Evolutionary conservation across 2,329 filamentous ascomycete species (phyloP), one percentile per base, ranked within the genome.

Genomic region (Neonectria punicea): DNA sequence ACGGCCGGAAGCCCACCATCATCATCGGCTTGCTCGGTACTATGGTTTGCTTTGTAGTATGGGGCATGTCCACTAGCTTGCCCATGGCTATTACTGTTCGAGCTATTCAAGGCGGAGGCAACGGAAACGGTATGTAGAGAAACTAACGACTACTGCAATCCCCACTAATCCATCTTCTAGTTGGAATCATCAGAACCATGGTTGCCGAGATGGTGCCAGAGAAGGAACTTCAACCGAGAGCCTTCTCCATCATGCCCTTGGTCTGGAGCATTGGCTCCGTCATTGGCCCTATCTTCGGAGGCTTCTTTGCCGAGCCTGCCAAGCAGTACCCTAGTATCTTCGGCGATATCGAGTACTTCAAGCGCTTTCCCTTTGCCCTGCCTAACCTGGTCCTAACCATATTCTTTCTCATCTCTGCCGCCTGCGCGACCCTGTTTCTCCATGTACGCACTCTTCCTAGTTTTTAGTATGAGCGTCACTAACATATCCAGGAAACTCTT

Each of bases 161-260:
- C 7, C 13, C 11, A n/a, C 56, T 68, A 28, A 66, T 56, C 14
- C n/a, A 49, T n/a, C 36, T 6, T 25, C 14, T 44, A 90, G 91
- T 95, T n/a, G 92, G 96, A 1, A 98, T 98, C 67, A 91, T 98
- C 68, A 84, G 94, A 69, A 97, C 93, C 16, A 93, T 96, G 82
- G 94, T 98, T 2, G 95, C 95, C 0, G 95, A 98, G 78, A 90
- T 98, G 86, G 94, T 97, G 2, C 92, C 93, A 0, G 90, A 96
- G 77, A 93, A 87, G 77, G 92, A 94, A 75, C 84, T 97, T 7
- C 95, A 98, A 75, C 94, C 95, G 0, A 85, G 89, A 57, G 96
- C 96, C 0, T 98, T 98, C 78, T 94, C 91, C 68, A 85, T 98
- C 50, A 98, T 98, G 94, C 95, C 95, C 4, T 81, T 98, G 16